Evolutionary conservation across 1,284 basidiomycete species (phyloP).

Genomic region (Cystobasidium pallidum): DNA sequence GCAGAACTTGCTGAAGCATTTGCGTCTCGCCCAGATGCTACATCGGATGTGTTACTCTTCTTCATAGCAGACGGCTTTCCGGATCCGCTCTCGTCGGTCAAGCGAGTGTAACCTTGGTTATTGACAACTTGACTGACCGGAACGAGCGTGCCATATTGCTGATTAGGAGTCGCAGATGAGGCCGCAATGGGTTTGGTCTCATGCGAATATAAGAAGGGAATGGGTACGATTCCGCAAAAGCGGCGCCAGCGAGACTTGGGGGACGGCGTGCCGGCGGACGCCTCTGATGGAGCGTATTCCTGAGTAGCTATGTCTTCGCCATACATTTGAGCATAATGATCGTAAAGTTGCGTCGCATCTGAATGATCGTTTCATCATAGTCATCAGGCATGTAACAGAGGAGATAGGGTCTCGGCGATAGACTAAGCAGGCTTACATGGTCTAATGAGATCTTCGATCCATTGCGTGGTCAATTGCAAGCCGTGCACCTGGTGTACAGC

Average conservation of each 20-base stretch:
- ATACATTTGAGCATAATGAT: constrained; percentile 26
- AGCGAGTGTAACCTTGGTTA: constrained; percentile 15
- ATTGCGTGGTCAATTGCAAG: constrained; percentile 13
- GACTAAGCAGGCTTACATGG: constrained; percentile 22
- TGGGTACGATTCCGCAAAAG: constrained; percentile 36
- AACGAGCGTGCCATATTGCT: constrained; percentile 28
- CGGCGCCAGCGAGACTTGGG: constrained; percentile 7
- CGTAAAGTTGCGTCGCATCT: constrained; percentile 41
- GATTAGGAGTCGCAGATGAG: background rate
- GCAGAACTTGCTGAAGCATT: background rate
- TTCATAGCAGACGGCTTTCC: constrained; percentile 9
- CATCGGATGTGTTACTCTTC: constrained; percentile 8
- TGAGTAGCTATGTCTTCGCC: constrained; percentile 17
- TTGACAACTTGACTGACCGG: constrained; percentile 26
- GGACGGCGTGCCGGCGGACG: background rate
- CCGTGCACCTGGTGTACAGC: constrained; percentile 42
- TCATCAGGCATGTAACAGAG: too few relatives aligned
- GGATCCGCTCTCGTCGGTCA: background rate
- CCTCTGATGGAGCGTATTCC: background rate
- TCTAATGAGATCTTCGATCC: constrained; percentile 39
- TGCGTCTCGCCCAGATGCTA: background rate
- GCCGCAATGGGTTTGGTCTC: constrained; percentile 34
- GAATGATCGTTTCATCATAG: background rate
- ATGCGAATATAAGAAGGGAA: constrained; percentile 31
- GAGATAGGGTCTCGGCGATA: too few relatives aligned